These are phyloP conservation scores for Sphaerulina vaccinii DNA, from an alignment of 2,329 filamentous ascomycete genomes.

Conservation along the genomic window DNA sequence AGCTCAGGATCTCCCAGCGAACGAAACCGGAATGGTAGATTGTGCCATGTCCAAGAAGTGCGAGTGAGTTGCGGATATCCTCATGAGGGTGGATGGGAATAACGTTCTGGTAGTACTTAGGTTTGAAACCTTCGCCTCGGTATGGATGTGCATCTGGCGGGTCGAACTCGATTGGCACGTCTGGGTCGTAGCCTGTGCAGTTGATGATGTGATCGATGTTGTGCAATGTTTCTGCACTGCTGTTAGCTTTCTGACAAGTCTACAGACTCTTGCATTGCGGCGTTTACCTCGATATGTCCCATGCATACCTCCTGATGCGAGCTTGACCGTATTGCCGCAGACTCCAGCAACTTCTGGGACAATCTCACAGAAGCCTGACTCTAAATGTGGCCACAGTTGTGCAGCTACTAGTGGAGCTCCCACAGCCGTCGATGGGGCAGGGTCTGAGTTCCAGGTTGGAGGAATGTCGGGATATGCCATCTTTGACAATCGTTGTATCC, in stretches of 20 bases:
- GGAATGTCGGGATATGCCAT: conserved; percentile 5
- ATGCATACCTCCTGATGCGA: conserved; percentile 6
- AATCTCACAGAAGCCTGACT: conserved; percentile 3
- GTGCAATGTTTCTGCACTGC: neutral
- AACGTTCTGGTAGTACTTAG: conserved; percentile 13
- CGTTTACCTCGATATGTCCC: neutral
- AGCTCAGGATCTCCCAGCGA: conserved; percentile 11
- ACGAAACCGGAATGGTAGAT: conserved; percentile 5
- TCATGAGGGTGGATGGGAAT: conserved; percentile 9
- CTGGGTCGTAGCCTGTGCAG: conserved; percentile 13
- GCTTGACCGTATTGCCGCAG: neutral
- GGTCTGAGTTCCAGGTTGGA: conserved; percentile 10
- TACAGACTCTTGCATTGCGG: neutral
- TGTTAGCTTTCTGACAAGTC: neutral
- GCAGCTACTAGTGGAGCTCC: conserved; percentile 10
- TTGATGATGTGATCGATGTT: conserved; percentile 15
- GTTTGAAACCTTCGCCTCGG: neutral
- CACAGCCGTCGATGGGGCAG: neutral
- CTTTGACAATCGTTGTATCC: conserved; percentile 4
- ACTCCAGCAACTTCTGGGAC: conserved; percentile 9
- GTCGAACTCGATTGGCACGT: neutral
- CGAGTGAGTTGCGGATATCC: conserved; percentile 2
- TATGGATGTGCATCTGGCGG: conserved; percentile 14
- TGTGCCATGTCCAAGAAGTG: conserved; percentile 11
- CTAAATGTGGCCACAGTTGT: conserved; percentile 9